phyloP scores from a whole-genome alignment of 176 grass and related monocot genomes.

The Puccinellia tenuiflora region DNA sequence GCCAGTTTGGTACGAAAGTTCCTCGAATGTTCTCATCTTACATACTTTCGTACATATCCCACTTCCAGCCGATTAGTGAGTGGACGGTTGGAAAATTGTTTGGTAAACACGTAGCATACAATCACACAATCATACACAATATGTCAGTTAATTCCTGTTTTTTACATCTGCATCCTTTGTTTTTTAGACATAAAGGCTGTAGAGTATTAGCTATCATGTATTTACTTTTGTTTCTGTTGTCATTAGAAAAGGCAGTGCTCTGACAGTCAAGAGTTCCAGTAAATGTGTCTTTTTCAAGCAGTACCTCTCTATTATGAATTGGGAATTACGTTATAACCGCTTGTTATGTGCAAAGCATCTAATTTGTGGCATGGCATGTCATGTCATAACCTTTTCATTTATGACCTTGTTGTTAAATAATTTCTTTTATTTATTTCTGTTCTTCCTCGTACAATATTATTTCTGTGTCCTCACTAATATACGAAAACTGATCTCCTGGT shows the following conservation, averaged over 20 bases:
- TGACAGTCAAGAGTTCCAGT: neutral
- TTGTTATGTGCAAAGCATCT: neutral
- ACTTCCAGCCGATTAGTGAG: neutral
- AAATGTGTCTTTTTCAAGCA: neutral
- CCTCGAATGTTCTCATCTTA: neutral
- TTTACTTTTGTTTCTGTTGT: neutral
- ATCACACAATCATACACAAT: neutral
- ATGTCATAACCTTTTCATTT: neutral
- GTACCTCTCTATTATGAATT: neutral
- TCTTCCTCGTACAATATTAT: neutral
- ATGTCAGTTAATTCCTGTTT: neutral
- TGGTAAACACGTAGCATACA: neutral
- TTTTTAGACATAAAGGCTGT: neutral
- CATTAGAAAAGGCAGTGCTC: neutral
- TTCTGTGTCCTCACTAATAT: neutral
- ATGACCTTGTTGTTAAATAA: neutral
- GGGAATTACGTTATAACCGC: neutral
- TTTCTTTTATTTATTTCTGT: neutral
- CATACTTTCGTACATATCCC: neutral
- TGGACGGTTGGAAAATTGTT: neutral
- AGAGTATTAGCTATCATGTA: constrained; percentile 1
- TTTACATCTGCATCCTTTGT: neutral
- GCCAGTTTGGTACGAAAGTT: neutral
- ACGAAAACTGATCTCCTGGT: constrained; percentile 10
- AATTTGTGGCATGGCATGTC: neutral